Conservation (phyloP, 139 green algal genomes). For the Parachlorella kessleri region DNA sequence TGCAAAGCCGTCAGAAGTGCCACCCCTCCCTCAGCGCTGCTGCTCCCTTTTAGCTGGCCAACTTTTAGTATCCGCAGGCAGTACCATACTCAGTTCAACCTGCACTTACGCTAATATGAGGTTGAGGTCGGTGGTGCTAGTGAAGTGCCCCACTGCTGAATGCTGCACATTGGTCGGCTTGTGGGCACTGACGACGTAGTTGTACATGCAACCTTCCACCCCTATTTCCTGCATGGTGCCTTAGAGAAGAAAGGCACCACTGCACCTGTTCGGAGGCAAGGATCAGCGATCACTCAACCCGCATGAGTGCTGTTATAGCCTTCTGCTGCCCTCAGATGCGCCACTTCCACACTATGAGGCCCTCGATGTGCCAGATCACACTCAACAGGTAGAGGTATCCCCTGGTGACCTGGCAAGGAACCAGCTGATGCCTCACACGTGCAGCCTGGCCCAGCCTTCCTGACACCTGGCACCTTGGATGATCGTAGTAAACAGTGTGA, state of each 20-base stretch:
- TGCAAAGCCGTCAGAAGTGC: not conserved
- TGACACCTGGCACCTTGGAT: no score
- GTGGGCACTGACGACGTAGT: slow-evolving; percentile 89
- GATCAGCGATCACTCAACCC: not conserved
- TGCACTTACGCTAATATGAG: slow-evolving; percentile 89
- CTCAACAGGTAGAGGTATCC: no score
- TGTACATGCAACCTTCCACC: slow-evolving; percentile 21
- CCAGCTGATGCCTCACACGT: no score
- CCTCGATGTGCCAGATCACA: no score
- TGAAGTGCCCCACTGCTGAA: slow-evolving; percentile 88
- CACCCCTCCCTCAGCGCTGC: no score
- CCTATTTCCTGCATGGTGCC: not conserved
- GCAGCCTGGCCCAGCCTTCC: no score
- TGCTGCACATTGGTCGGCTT: slow-evolving; percentile 91
- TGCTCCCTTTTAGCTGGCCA: no score
- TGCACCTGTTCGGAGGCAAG: not conserved
- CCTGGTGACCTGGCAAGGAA: no score
- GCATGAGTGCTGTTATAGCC: not conserved
- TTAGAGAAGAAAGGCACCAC: not conserved
- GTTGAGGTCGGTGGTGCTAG: slow-evolving; percentile 77
- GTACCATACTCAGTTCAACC: no score
- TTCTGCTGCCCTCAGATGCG: not conserved
- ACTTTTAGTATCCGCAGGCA: no score
- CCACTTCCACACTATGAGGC: no score
- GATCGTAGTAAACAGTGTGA: no score